These are phyloP conservation scores for Nakazawaea sp. DNA, from an alignment of 805 yeast species.

Conservation along the genomic window DNA sequence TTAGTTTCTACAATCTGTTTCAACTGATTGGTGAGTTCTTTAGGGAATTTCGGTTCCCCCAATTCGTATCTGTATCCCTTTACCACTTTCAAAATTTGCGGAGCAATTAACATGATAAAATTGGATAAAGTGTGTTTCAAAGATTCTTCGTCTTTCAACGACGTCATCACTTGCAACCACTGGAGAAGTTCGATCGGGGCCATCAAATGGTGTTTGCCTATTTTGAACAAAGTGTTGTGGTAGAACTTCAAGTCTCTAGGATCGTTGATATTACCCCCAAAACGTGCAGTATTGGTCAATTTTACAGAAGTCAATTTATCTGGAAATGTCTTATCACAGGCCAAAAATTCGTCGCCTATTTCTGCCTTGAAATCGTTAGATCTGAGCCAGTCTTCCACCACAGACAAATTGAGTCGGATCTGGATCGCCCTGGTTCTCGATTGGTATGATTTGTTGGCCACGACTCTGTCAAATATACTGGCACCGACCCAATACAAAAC, in stretches of 20 bases:
- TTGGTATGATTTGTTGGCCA: slow-evolving; percentile 61
- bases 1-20: slow-evolving; percentile 21
- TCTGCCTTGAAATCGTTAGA: slow-evolving; percentile 48
- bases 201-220: slow-evolving; percentile 60
- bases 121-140: slow-evolving; percentile 46
- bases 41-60: slow-evolving; percentile 62
- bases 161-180: slow-evolving; percentile 84
- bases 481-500: slow-evolving; percentile 75
- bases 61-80: slow-evolving; percentile 82
- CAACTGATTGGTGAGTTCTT: slow-evolving; percentile 38
- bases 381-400: slow-evolving; percentile 91
- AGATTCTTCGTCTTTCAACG: slow-evolving; percentile 58
- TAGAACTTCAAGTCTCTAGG: slow-evolving; percentile 50
- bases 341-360: slow-evolving; percentile 18
- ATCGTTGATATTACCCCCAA: slow-evolving; percentile 22
- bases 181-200: slow-evolving; percentile 78
- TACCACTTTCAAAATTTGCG: slow-evolving; percentile 62
- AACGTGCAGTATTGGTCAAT: slow-evolving; percentile 23
- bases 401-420: slow-evolving; percentile 76
- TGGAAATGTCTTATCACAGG: slow-evolving; percentile 22
- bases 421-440: slow-evolving; percentile 86
- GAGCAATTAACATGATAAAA: slow-evolving; percentile 53
- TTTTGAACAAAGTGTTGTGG: slow-evolving; percentile 56
- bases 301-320: slow-evolving; percentile 21
- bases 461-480: slow-evolving; percentile 63